Percentiles rank a stretch among this genome's conserved stretches.
Evolutionary conservation across 371 early-diverging fungal genomes (phyloP).

Genomic region (Spraguea lophii): DNA sequence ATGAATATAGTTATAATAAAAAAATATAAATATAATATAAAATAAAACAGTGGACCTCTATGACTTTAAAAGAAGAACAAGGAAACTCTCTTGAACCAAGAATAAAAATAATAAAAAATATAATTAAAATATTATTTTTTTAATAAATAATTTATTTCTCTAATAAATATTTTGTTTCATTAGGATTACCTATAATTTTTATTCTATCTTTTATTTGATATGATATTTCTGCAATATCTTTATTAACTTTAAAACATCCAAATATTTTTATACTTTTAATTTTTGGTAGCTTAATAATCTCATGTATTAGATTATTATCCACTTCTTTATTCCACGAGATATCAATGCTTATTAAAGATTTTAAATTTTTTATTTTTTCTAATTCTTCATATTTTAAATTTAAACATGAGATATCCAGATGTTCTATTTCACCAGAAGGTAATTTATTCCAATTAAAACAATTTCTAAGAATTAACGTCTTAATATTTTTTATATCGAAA

Average conservation of each 20-base stretch:
- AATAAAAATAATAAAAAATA: no score
- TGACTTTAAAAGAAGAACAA: no score
- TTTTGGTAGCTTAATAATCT: background rate
- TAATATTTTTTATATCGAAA: no score
- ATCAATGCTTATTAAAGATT: conserved; percentile 8
- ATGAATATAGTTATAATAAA: no score
- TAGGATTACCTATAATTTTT: conserved; percentile 17
- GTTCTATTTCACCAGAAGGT: no score
- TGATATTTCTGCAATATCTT: conserved; percentile 1
- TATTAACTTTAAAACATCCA: conserved; percentile 19
- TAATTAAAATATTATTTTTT: no score
- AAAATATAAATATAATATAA: no score
- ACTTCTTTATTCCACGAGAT: conserved; percentile 8
- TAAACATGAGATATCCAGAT: conserved; percentile 19
- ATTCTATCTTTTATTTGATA: conserved; percentile 5
- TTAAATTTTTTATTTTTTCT: background rate
- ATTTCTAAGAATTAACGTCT: no score
- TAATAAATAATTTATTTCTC: conserved; percentile 1
- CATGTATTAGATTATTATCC: conserved; percentile 4
- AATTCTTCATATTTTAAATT: background rate
- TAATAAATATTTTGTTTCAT: conserved; percentile 21
- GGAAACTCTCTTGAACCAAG: no score
- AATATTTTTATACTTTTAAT: conserved; percentile 17
- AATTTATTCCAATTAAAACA: no score
- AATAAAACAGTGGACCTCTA: no score